Evolutionary conservation across 805 yeast species (phyloP).

Genomic region (Candida takata): DNA sequence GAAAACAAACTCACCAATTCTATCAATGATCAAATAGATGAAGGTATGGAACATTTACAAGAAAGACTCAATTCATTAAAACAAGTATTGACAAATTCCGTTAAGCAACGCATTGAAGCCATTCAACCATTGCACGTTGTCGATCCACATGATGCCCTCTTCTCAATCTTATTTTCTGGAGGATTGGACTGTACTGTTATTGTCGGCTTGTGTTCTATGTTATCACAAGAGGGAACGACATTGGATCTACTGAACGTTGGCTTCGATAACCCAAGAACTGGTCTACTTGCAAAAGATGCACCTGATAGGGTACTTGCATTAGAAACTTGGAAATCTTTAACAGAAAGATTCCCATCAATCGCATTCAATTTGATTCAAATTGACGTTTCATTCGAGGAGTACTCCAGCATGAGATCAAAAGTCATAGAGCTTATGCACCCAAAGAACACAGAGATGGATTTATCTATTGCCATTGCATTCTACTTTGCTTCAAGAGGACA

Average conservation of each 20-base stretch:
- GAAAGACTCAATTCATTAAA: conserved; percentile 20
- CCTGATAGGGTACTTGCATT: conserved; percentile 80
- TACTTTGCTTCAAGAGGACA: conserved; percentile 75
- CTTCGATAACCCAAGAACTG: conserved; percentile 81
- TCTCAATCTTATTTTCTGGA: conserved; percentile 81
- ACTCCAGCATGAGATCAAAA: conserved; percentile 39
- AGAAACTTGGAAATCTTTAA: conserved; percentile 50
- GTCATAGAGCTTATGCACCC: conserved; percentile 76
- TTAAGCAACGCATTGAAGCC: conserved; percentile 45
- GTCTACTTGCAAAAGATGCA: conserved; percentile 49
- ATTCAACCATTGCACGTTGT: conserved; percentile 47
- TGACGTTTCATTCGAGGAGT: conserved; percentile 66
- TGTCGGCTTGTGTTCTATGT: conserved; percentile 45
- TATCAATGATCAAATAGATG: conserved; percentile 21
- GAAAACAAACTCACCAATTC: conserved; percentile 9
- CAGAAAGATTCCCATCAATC: conserved; percentile 33
- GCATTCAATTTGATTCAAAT: conserved; percentile 53
- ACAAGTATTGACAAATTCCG: conserved; percentile 30
- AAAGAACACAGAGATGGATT: conserved; percentile 85
- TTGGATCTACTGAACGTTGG: conserved; percentile 89
- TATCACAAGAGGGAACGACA: conserved; percentile 22
- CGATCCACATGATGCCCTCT: conserved; percentile 24
- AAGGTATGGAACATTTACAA: conserved; percentile 6
- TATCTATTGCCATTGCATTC: conserved; percentile 92
- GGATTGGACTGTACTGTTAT: conserved; percentile 90